A percentile compares a stretch with the other conserved stretches of the same genome.
phyloP scores from a whole-genome alignment of 2,329 filamentous ascomycete species.

The Diaporthe ilicicola region DNA sequence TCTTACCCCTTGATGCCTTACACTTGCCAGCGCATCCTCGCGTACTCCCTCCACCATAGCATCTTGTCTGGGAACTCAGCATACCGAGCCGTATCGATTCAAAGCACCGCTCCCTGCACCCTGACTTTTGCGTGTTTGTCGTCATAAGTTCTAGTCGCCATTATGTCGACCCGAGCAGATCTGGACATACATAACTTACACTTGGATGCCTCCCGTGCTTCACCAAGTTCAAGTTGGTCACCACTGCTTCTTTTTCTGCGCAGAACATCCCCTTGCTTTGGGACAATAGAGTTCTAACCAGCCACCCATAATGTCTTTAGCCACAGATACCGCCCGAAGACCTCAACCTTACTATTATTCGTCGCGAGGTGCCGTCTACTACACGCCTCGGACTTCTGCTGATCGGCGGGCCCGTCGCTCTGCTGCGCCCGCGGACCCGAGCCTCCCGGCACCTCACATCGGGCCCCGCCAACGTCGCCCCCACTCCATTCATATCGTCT shows the following conservation, averaged over 20 bases:
- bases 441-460: conserved; percentile 52
- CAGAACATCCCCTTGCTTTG: neutral
- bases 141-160: conserved; percentile 26
- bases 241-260: neutral
- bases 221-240: conserved; percentile 31
- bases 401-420: conserved; percentile 37
- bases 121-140: neutral
- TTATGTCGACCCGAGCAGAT: conserved; percentile 27
- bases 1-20: conserved; percentile 24
- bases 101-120: conserved; percentile 22
- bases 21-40: conserved; percentile 15
- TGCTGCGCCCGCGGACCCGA: conserved; percentile 34
- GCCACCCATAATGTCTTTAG: conserved; percentile 22
- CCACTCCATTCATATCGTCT: conserved; percentile 64
- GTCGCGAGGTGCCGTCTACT: conserved; percentile 34
- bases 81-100: conserved; percentile 18
- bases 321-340: conserved; percentile 16
- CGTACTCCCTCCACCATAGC: conserved; percentile 11
- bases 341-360: conserved; percentile 33
- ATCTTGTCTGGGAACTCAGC: neutral
- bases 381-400: conserved; percentile 31
- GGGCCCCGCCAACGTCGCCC: conserved; percentile 60
- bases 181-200: conserved; percentile 17
- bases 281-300: conserved; percentile 4
- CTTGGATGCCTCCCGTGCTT: conserved; percentile 12